Evolutionary conservation across 2,329 filamentous ascomycete genomes (phyloP).

Genomic region (Stemphylium vesicarium): DNA sequence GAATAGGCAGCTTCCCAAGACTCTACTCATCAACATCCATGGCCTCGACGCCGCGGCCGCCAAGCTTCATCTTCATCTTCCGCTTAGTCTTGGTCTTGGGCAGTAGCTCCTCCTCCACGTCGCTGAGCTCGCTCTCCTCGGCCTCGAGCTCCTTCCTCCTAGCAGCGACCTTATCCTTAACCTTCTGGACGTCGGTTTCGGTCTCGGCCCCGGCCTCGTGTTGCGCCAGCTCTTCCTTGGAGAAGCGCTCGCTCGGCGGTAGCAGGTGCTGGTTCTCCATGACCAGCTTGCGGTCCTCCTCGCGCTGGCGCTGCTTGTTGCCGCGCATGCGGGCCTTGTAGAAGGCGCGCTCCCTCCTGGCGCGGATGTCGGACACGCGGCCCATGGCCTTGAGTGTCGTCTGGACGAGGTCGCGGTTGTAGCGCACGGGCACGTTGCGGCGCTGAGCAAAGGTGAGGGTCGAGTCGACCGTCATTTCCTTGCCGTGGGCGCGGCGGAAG

Average conservation of each 20-base stretch:
- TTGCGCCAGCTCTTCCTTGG: constrained; percentile 60
- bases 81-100: constrained; percentile 54
- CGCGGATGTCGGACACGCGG: constrained; percentile 83
- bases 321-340: constrained; percentile 94
- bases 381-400: constrained; percentile 93
- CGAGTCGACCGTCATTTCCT: constrained; percentile 83
- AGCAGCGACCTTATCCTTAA: constrained; percentile 59
- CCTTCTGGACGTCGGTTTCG: constrained; percentile 52
- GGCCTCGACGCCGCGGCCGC: constrained; percentile 52
- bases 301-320: constrained; percentile 82
- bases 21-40: constrained; percentile 54
- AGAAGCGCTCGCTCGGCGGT: constrained; percentile 60
- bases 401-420: constrained; percentile 89
- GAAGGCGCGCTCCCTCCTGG: constrained; percentile 84
- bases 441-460: constrained; percentile 91
- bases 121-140: constrained; percentile 54
- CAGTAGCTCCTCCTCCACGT: constrained; percentile 43
- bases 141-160: constrained; percentile 71
- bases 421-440: constrained; percentile 92
- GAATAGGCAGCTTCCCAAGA: background rate
- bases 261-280: constrained; percentile 92
- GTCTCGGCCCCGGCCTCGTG: constrained; percentile 65
- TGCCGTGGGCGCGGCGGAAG: constrained; percentile 54
- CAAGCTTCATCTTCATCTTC: constrained; percentile 55
- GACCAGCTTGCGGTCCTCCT: constrained; percentile 84